phyloP scores from a whole-genome alignment of 495 filamentous ascomycete genomes.

The Elasticomyces elasticus region DNA sequence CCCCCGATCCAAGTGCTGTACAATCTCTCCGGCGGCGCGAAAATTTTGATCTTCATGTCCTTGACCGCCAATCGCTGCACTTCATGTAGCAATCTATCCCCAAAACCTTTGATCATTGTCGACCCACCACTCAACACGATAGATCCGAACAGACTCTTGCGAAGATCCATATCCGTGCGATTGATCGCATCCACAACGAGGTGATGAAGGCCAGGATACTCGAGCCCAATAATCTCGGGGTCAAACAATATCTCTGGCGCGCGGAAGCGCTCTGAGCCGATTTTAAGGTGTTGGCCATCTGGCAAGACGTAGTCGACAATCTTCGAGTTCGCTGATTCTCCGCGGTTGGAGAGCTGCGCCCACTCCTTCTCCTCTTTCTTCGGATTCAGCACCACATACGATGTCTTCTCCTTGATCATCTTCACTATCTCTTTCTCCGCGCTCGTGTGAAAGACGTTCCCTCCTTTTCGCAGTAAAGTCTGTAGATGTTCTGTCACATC shows the following conservation, averaged over 20 bases:
- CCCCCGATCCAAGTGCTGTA: constrained; percentile 99
- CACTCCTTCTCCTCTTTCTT: constrained; percentile 94
- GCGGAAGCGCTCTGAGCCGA: constrained; percentile 85
- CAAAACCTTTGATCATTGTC: constrained; percentile 86
- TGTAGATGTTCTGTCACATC: constrained; percentile 97
- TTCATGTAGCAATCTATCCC: constrained; percentile 84
- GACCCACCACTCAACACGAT: constrained; percentile 94
- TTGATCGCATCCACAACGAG: constrained; percentile 95
- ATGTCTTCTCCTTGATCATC: constrained; percentile 88
- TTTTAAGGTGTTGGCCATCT: constrained; percentile 85
- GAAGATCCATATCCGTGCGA: constrained; percentile 92
- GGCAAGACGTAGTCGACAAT: constrained; percentile 78
- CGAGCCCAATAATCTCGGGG: constrained; percentile 89
- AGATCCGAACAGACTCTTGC: constrained; percentile 87
- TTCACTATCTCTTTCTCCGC: constrained; percentile 97
- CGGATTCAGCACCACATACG: constrained; percentile 88
- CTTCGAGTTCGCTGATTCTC: constrained; percentile 54
- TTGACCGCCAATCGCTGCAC: constrained; percentile 88
- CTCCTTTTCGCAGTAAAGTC: constrained; percentile 78
- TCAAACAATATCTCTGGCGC: constrained; percentile 97
- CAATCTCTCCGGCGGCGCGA: constrained; percentile 91
- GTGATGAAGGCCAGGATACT: constrained; percentile 95
- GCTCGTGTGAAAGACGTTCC: constrained; percentile 91
- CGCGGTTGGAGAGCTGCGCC: constrained; percentile 51
- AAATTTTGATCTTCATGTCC: constrained; percentile 99